phyloP scores from a whole-genome alignment of 2,329 filamentous ascomycete genomes.

The Venturiaceae sp. region DNA sequence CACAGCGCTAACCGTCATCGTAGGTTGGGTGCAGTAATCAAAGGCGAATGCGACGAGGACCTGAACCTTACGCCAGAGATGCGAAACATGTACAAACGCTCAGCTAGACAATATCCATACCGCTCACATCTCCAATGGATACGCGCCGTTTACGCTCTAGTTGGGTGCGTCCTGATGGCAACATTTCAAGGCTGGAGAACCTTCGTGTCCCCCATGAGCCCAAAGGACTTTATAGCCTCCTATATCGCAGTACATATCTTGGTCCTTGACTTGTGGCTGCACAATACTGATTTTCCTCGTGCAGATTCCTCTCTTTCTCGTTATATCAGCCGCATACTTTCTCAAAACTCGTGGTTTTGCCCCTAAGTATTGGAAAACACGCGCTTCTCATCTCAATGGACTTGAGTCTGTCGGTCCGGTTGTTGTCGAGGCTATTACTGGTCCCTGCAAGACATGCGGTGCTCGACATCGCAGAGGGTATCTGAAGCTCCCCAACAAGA shows the following conservation, averaged over 20 bases:
- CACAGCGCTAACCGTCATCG: no score
- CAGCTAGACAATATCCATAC: neutral
- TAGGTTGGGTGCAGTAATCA: no score
- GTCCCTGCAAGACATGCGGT: no score
- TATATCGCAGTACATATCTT: slow-evolving; percentile 4
- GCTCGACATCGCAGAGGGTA: slow-evolving; percentile 7
- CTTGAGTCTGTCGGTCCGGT: no score
- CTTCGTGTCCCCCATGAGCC: neutral
- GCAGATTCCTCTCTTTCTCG: slow-evolving; percentile 9
- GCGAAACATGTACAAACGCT: slow-evolving; percentile 9
- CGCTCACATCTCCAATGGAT: neutral
- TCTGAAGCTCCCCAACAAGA: slow-evolving; percentile 10
- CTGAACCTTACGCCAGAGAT: slow-evolving; percentile 8
- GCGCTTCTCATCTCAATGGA: slow-evolving; percentile 6
- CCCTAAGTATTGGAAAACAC: slow-evolving; percentile 7
- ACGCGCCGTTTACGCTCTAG: neutral
- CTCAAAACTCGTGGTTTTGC: slow-evolving; percentile 9
- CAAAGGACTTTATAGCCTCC: neutral
- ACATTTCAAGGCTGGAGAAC: neutral
- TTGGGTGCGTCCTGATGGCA: neutral
- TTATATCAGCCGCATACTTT: slow-evolving; percentile 8
- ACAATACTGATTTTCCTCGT: slow-evolving; percentile 10
- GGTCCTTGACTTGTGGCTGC: slow-evolving; percentile 9
- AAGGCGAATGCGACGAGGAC: slow-evolving; percentile 9
- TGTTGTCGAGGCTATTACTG: no score